phyloP scores from a whole-genome alignment of 805 yeast genomes.

The Metschnikowia henanensis region DNA sequence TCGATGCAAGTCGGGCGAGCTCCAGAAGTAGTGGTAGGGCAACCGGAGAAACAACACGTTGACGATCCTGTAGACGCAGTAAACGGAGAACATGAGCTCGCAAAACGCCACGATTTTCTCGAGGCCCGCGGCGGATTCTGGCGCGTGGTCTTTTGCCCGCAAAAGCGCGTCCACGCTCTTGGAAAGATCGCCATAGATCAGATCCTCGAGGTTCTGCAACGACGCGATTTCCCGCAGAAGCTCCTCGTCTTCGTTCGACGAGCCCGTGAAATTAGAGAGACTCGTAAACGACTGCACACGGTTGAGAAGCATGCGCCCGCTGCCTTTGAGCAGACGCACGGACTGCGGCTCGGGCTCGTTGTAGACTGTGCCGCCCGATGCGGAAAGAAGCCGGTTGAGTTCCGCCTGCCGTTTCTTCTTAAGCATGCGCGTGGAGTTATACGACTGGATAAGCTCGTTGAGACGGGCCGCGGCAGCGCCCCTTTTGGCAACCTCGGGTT shows the following conservation, averaged over 20 bases:
- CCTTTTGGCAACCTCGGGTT: not conserved
- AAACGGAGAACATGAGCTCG: constrained; percentile 38
- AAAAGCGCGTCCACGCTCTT: constrained; percentile 15
- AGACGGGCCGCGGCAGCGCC: constrained; percentile 13
- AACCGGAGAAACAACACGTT: constrained; percentile 42
- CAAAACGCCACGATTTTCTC: constrained; percentile 9
- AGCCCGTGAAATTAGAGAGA: constrained; percentile 21
- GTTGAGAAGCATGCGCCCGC: constrained; percentile 29
- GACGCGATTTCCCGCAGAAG: constrained; percentile 41
- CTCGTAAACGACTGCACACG: constrained; percentile 44
- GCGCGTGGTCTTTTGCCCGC: not conserved
- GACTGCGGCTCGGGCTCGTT: constrained; percentile 17
- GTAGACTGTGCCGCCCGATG: constrained; percentile 28
- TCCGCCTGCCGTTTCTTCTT: constrained; percentile 33
- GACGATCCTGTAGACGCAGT: constrained; percentile 49
- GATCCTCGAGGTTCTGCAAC: constrained; percentile 29
- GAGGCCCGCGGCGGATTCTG: not conserved
- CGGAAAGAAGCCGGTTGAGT: constrained; percentile 21
- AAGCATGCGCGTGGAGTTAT: constrained; percentile 42
- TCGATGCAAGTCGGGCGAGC: constrained; percentile 10
- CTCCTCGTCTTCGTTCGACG: constrained; percentile 30
- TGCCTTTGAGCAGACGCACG: constrained; percentile 18
- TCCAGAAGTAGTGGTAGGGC: constrained; percentile 28
- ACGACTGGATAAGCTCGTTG: constrained; percentile 34
- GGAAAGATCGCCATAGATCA: constrained; percentile 32